Evolutionary conservation across 305 asterid genomes (phyloP).

Genomic region (Fraxinus ornus): DNA sequence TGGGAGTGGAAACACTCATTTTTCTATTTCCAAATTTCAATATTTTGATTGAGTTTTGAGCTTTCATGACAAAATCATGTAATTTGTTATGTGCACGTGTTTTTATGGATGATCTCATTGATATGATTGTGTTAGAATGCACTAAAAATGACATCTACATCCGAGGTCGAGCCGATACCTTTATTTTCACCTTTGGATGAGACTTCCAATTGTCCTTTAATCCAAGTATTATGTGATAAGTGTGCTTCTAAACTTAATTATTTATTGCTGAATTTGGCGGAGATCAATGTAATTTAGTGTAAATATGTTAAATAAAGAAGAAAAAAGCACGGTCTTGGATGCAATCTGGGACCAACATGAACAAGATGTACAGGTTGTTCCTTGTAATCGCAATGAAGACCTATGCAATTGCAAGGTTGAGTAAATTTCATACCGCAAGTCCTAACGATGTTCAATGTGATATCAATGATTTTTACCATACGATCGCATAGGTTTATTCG

Average conservation of each 20-base stretch:
- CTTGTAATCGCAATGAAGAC: too few relatives aligned
- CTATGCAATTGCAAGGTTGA: too few relatives aligned
- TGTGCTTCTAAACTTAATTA: background rate
- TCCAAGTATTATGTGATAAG: background rate
- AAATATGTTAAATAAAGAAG: background rate
- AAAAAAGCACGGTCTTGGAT: background rate
- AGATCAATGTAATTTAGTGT: background rate
- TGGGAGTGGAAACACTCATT: background rate
- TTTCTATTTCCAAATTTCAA: background rate
- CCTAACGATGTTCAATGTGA: too few relatives aligned
- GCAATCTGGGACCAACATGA: background rate
- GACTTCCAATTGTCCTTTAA: background rate
- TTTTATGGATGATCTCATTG: background rate
- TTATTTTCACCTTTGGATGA: background rate
- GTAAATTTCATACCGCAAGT: too few relatives aligned
- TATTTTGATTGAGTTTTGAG: background rate
- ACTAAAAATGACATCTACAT: background rate
- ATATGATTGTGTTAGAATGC: too few relatives aligned
- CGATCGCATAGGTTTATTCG: too few relatives aligned
- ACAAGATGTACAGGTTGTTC: background rate
- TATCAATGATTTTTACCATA: too few relatives aligned
- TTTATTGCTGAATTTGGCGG: background rate
- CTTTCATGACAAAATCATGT: background rate
- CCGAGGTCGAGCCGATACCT: background rate
- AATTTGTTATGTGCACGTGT: background rate